Percentiles rank a stretch among this genome's conserved stretches.
These are phyloP conservation scores for Stygiomarasmius scandens DNA, from an alignment of 1,284 basidiomycete species.

Conservation along the genomic window DNA sequence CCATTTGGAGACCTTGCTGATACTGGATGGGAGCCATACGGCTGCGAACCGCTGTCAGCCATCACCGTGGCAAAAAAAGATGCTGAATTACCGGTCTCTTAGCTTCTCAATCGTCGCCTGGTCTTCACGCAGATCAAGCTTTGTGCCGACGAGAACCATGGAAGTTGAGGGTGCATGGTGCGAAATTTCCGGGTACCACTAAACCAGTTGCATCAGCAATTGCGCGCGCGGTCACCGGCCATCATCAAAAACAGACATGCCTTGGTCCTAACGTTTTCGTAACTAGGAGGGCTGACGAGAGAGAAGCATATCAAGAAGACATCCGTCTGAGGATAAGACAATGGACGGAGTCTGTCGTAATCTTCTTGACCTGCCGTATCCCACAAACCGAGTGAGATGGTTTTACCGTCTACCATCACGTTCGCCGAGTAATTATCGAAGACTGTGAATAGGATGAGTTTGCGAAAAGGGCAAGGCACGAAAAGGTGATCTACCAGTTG, in stretches of 20 bases:
- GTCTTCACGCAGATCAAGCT: constrained; percentile 97
- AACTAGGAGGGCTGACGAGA: constrained; percentile 94
- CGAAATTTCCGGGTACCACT: constrained; percentile 97
- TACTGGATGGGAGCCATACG: constrained; percentile 95
- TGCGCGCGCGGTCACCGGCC: no score
- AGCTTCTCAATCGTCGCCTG: constrained; percentile 89
- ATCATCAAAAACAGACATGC: constrained; percentile 40
- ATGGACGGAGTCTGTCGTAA: constrained; percentile 95
- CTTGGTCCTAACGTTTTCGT: constrained; percentile 98
- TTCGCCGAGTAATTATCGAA: constrained; percentile 96
- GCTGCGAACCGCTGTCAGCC: constrained; percentile 40
- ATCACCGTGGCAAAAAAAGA: not conserved
- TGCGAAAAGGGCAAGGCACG: not conserved
- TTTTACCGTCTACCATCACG: constrained; percentile 99
- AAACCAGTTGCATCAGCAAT: constrained; percentile 14
- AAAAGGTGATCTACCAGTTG: constrained; percentile 67
- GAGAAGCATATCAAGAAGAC: constrained; percentile 99
- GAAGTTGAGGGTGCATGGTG: constrained; percentile 97
- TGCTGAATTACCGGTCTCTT: constrained; percentile 71
- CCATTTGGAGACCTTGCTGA: constrained; percentile 88
- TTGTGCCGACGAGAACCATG: constrained; percentile 96
- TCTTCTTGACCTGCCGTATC: constrained; percentile 99
- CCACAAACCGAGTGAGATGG: constrained; percentile 96
- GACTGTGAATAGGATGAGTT: constrained; percentile 46
- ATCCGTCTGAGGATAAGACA: constrained; percentile 99